Conservation (phyloP, 2,329 filamentous ascomycete genomes). For the Penicillium sclerotiorum region DNA sequence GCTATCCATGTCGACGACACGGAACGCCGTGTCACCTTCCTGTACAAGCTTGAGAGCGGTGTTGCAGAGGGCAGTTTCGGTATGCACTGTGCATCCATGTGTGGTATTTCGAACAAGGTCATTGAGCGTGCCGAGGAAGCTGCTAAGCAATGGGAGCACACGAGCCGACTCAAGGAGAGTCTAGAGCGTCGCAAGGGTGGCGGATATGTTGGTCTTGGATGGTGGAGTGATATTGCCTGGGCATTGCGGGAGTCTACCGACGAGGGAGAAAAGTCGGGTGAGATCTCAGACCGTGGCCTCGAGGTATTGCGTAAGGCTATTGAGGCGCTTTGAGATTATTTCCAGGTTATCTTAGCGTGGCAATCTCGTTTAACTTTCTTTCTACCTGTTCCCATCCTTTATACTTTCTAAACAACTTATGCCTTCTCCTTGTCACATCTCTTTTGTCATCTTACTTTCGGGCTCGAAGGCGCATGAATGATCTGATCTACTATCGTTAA, state of each 20-base stretch:
- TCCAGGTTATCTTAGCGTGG: neutral
- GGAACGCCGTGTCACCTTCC: constrained; percentile 85
- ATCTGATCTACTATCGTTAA: too few relatives aligned
- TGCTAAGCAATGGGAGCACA: constrained; percentile 93
- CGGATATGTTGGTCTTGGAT: constrained; percentile 79
- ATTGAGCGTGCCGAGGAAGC: constrained; percentile 87
- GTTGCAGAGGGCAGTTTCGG: constrained; percentile 96
- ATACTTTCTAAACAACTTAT: neutral
- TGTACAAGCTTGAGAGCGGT: constrained; percentile 91
- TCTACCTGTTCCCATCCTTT: neutral
- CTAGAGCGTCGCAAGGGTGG: constrained; percentile 78
- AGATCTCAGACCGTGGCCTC: constrained; percentile 53
- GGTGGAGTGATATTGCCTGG: constrained; percentile 85
- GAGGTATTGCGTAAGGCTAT: constrained; percentile 62
- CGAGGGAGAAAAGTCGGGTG: constrained; percentile 34
- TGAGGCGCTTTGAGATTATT: constrained; percentile 36
- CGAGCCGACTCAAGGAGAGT: constrained; percentile 83
- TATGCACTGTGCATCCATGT: constrained; percentile 99
- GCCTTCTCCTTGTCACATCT: neutral
- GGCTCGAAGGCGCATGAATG: neutral
- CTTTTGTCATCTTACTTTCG: constrained; percentile 8
- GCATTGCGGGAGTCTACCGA: constrained; percentile 62
- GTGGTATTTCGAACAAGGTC: constrained; percentile 80
- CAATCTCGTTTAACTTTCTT: too few relatives aligned
- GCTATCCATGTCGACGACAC: constrained; percentile 89